Base-by-base conservation (phyloP, 306 rosid genomes). In the Cicer chorassanicum region DNA sequence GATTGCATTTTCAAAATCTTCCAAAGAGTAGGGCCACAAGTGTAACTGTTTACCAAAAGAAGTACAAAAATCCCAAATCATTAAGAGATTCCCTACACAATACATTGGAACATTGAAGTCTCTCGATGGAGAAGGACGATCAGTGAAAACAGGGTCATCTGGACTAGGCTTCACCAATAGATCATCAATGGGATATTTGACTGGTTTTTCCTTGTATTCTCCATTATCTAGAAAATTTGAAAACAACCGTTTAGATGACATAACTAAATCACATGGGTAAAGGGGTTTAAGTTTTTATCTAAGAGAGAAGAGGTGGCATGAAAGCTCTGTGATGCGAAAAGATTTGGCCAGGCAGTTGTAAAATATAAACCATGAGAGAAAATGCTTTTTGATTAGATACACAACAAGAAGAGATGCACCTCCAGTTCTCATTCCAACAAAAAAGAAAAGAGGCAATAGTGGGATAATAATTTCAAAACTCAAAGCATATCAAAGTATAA, bases 181-280 rank as follows among this genome's bases (percentile, higher is more conserved):
- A 83, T 94, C 97, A 54, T 94, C 96, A 81, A 94, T 92, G 70
- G 99, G 99, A 83, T 94, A 94, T 83, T 90, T 92, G 75, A 88
- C 82, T 16, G 77, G 75, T 72, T 80, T 92, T 60, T 85, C 90
- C 39, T 75, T 82, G 63, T 36, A 70, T n/a, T 72, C 76, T 68
- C 61, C 87, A 24, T 79, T 79, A 77, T 73, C 97, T 90, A 84
- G 81, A 68, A 75, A 80, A 74, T 51, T n/a, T 44, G 80, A 70
- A 62, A 72, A 60, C 44, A 66, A 43, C 74, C 18, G 48, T 73
- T 48, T 63, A 41, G 9, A 84, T 43, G 59, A 68, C 36, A 29
- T 29, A 81, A 70, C 38, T 36, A 78, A 74, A 50, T 74, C 59
- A 57, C 61, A 48, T 49, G 51, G 59, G 49, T 60, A 8, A 70